These are phyloP conservation scores for Fulvia fulva DNA, from an alignment of 2,329 filamentous ascomycete genomes.

Conservation along the genomic window DNA sequence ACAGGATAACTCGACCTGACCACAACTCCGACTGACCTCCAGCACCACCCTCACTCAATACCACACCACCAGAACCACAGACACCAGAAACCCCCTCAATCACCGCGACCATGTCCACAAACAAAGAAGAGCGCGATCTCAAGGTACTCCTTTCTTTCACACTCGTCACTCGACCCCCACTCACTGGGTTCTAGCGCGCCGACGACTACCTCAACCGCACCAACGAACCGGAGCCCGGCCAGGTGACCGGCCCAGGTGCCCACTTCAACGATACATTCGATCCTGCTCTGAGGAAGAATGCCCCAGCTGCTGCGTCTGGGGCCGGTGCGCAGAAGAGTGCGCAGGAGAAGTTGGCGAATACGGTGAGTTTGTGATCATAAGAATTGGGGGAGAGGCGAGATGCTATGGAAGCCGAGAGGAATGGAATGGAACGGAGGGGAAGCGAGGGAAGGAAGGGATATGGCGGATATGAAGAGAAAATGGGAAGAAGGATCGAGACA, in stretches of 20 bases:
- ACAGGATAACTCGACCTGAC: not conserved
- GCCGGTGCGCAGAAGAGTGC: conserved; percentile 1
- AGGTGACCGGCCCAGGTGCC: conserved; percentile 16
- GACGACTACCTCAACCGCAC: conserved; percentile 15
- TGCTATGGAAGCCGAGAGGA: not conserved
- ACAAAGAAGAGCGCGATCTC: not conserved
- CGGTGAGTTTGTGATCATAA: not conserved
- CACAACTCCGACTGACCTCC: not conserved
- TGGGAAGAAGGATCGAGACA: no score
- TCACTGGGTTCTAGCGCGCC: conserved; percentile 6
- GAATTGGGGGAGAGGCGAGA: no score
- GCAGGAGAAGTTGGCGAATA: conserved; percentile 11
- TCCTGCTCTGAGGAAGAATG: conserved; percentile 13
- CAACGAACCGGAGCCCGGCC: conserved; percentile 16
- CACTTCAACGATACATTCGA: conserved; percentile 20
- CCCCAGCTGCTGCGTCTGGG: conserved; percentile 1
- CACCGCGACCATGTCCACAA: not conserved
- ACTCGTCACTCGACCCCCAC: not conserved
- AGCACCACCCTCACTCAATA: not conserved
- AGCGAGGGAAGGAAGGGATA: no score
- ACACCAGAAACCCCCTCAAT: not conserved
- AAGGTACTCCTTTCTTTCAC: not conserved
- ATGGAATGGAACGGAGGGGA: not conserved
- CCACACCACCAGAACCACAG: not conserved
- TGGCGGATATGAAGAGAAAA: not conserved